Evolutionary conservation across 805 yeast species (phyloP).

Genomic region (Starmerella etchellsii): DNA sequence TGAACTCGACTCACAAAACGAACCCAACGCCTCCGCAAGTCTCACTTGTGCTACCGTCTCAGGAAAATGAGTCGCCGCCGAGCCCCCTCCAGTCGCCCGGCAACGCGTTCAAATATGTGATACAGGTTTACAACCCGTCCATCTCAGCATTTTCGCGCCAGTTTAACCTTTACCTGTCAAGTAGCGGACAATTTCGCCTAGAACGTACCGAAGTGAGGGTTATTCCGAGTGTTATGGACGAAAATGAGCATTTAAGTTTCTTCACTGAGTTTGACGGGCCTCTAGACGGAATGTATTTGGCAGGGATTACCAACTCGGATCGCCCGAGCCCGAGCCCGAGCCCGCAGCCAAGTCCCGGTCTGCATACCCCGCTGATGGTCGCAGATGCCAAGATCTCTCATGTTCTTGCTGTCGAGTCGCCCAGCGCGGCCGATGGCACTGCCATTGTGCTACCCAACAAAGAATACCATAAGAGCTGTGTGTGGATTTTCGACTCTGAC

Average conservation of each 20-base stretch:
- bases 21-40: slow-evolving; percentile 9
- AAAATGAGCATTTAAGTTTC: background rate
- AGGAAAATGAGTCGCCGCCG: slow-evolving; percentile 9
- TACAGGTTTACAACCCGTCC: slow-evolving; percentile 5
- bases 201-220: background rate
- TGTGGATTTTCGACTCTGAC: slow-evolving; percentile 16
- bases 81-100: slow-evolving; percentile 5
- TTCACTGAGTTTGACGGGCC: slow-evolving; percentile 13
- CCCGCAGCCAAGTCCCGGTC: background rate
- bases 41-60: slow-evolving; percentile 3
- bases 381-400: slow-evolving; percentile 1
- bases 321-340: background rate
- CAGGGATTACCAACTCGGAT: slow-evolving; percentile 1
- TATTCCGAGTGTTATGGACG: slow-evolving; percentile 2
- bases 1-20: slow-evolving; percentile 10
- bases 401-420: slow-evolving; percentile 11
- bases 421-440: slow-evolving; percentile 4
- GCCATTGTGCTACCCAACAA: slow-evolving; percentile 3
- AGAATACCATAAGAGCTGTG: slow-evolving; percentile 1
- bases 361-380: background rate
- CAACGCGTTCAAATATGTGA: background rate
- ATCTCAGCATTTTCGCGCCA: background rate
- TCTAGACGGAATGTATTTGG: slow-evolving; percentile 10
- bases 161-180: slow-evolving; percentile 1
- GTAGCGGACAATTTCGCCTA: slow-evolving; percentile 5